Percentiles rank a stretch among this genome's conserved stretches.
Evolutionary conservation across 305 asterid species (phyloP).

Genomic region (Fraxinus platypoda): DNA sequence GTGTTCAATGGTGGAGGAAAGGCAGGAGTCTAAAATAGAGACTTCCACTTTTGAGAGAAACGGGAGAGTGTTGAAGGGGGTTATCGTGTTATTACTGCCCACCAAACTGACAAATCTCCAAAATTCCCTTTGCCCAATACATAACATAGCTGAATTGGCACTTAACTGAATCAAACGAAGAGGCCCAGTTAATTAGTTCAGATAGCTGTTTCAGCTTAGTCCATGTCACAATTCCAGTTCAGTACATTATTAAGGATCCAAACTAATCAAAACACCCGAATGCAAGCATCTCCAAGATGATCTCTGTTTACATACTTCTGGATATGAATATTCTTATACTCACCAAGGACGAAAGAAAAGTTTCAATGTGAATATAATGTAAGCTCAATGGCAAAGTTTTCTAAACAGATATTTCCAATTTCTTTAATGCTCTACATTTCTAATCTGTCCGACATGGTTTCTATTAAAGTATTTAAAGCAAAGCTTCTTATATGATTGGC

Average conservation of each 20-base stretch:
- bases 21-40: background rate
- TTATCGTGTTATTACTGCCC: background rate
- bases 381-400: background rate
- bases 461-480: background rate
- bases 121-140: background rate
- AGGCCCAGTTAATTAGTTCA: background rate
- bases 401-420: background rate
- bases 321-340: background rate
- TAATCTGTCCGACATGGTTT: background rate
- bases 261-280: background rate
- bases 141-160: background rate
- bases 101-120: background rate
- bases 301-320: background rate
- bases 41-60: background rate
- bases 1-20: background rate
- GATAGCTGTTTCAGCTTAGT: background rate
- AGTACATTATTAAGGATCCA: background rate
- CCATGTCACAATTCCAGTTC: background rate
- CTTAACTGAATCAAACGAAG: background rate
- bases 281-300: background rate
- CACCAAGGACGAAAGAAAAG: background rate
- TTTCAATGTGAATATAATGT: background rate
- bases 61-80: background rate
- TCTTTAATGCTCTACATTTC: background rate
- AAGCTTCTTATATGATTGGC: background rate